phyloP scores from a whole-genome alignment of 2,329 filamentous ascomycete species.

The Ascomycota sp. region DNA sequence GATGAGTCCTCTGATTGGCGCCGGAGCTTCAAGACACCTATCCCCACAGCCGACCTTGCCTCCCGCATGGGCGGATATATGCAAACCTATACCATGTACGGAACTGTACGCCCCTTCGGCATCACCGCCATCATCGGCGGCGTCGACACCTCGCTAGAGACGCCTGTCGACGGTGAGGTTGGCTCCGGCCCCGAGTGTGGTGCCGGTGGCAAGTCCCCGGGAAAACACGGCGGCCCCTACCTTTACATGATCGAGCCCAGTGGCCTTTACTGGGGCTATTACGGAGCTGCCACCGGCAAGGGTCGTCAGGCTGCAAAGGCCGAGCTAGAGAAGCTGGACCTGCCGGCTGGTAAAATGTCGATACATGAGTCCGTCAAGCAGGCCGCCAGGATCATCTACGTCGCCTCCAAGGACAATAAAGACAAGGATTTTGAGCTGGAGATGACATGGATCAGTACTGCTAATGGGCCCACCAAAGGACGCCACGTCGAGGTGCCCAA shows the following conservation, averaged over 20 bases:
- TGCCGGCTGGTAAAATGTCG: slow-evolving; percentile 55
- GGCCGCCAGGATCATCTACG: slow-evolving; percentile 89
- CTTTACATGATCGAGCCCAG: slow-evolving; percentile 99
- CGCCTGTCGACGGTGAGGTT: slow-evolving; percentile 77
- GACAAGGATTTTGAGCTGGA: slow-evolving; percentile 99
- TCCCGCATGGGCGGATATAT: slow-evolving; percentile 89
- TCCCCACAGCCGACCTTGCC: slow-evolving; percentile 71
- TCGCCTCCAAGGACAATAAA: slow-evolving; percentile 96
- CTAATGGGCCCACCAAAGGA: slow-evolving; percentile 76
- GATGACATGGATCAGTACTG: slow-evolving; percentile 90
- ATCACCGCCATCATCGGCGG: slow-evolving; percentile 88
- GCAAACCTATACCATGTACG: slow-evolving; percentile 94
- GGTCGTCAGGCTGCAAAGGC: slow-evolving; percentile 93
- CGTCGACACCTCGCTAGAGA: slow-evolving; percentile 75
- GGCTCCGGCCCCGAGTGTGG: slow-evolving; percentile 61
- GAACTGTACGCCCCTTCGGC: slow-evolving; percentile 87
- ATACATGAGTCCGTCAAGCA: slow-evolving; percentile 84
- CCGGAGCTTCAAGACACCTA: slow-evolving; percentile 83
- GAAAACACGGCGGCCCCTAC: slow-evolving; percentile 68
- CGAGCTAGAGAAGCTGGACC: slow-evolving; percentile 92
- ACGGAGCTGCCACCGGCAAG: slow-evolving; percentile 92
- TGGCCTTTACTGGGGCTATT: slow-evolving; percentile 96
- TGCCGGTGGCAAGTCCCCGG: slow-evolving; percentile 59
- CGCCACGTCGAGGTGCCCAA: slow-evolving; percentile 85
- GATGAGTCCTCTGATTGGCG: slow-evolving; percentile 88